Evolutionary conservation across 2,329 filamentous ascomycete genomes (phyloP), one percentile per base, ranked within the genome.

Genomic region (Exserohilum turcica): DNA sequence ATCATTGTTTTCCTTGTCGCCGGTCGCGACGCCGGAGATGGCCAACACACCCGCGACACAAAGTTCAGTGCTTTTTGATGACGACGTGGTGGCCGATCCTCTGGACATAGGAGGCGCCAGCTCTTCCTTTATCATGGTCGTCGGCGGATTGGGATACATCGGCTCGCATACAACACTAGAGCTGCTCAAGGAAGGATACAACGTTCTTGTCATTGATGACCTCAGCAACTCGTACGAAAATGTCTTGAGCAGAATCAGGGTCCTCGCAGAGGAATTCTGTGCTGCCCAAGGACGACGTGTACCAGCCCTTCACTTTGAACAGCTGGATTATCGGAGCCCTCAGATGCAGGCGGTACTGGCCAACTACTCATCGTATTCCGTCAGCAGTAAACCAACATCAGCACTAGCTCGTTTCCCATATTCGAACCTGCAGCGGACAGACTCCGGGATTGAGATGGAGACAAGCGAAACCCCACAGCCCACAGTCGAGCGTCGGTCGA

Each of bases 121-220:
- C 24, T 69, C 78, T 43, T 68, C 73, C 29, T 78, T 79, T 60
- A 79, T 77, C 39, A 74, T 84, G 61, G 81, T 84, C 24, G 79
- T 82, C 32, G 81, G 81, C 16, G 81, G 81, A 8, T 76, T 82
- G 12, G 81, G 81, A 6, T 84, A 81, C 66, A 84, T 84, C 48
- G 82, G 82, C 24, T 83, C 80, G 2, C 82, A 84, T 65, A 84
- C 82, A 0, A 76, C 78, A 1, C 72, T 84, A 0, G 81, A 84
- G 61, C 71, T 84, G 29, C 74, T 84, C 54, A 80, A 83, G 54
- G 77, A 77, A 31, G 80, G 81, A 16, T 78, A 82, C 68, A 82
- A 81, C 57, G 81, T 84, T 28, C 75, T 84, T 51, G 66, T 78
- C 13, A 66, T 78, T 39, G 76, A 78, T 57, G 72, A 78, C 55